Conservation (phyloP, 495 filamentous ascomycete genomes). For the Penicillium coffeae region DNA sequence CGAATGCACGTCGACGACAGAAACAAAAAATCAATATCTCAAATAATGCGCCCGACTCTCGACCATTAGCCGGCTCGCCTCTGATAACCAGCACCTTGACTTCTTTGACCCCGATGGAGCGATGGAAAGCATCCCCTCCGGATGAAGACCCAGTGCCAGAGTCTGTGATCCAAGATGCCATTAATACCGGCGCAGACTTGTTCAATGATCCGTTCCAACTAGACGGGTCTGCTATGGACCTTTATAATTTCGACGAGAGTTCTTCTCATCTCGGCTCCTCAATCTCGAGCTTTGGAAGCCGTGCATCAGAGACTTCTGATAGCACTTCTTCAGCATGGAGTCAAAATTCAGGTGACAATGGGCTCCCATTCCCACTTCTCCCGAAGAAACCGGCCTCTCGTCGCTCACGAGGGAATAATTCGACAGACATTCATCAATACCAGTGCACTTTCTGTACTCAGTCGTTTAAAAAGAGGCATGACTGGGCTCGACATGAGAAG, state of each 20-base stretch:
- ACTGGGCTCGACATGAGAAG: constrained; percentile 83
- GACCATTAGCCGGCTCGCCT: constrained; percentile 32
- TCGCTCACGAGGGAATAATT: constrained; percentile 49
- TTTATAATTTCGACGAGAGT: constrained; percentile 22
- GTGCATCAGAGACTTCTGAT: constrained; percentile 30
- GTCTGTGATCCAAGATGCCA: constrained; percentile 33
- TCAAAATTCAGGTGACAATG: constrained; percentile 42
- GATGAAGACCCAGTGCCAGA: constrained; percentile 55
- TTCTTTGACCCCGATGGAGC: constrained; percentile 67
- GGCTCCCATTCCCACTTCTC: constrained; percentile 17
- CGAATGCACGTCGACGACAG: constrained; percentile 40
- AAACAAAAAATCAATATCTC: constrained; percentile 47
- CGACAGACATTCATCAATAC: constrained; percentile 49
- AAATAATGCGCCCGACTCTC: constrained; percentile 50
- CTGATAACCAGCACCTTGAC: constrained; percentile 39
- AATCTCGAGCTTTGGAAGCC: constrained; percentile 28
- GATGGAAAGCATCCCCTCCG: constrained; percentile 77
- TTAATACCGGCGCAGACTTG: constrained; percentile 48
- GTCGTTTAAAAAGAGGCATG: constrained; percentile 77
- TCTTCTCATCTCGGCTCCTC: constrained; percentile 29
- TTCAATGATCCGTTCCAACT: constrained; percentile 45
- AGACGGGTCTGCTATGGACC: constrained; percentile 15
- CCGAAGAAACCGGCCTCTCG: constrained; percentile 9
- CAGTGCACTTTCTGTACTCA: constrained; percentile 84
- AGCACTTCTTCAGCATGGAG: constrained; percentile 41